Conservation (phyloP, 2,329 filamentous ascomycete species). For the Epichloe glyceriae region DNA sequence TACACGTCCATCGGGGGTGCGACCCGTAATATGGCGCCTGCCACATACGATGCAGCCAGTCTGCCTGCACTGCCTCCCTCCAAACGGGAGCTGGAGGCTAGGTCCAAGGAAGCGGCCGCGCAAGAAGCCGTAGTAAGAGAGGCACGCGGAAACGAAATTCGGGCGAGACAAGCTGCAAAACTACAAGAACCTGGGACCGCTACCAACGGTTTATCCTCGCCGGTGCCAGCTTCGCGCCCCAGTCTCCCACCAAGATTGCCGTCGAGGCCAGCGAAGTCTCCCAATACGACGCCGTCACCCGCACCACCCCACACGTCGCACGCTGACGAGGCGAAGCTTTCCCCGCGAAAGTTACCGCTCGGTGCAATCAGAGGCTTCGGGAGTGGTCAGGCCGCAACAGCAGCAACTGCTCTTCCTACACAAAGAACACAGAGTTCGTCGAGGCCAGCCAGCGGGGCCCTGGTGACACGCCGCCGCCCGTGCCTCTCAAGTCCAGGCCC, state of each 20-base stretch:
- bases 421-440: conserved; percentile 5
- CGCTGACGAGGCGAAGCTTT: conserved; percentile 2
- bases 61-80: conserved; percentile 45
- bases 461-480: conserved; percentile 33
- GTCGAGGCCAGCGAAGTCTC: conserved; percentile 29
- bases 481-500: conserved; percentile 40
- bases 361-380: conserved; percentile 13
- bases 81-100: conserved; percentile 38
- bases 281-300: conserved; percentile 6
- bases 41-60: conserved; percentile 40
- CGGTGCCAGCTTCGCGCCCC: conserved; percentile 21
- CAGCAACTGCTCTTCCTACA: background rate
- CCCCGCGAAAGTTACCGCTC: conserved; percentile 5
- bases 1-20: conserved; percentile 29
- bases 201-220: conserved; percentile 13
- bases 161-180: conserved; percentile 5
- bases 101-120: conserved; percentile 18
- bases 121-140: conserved; percentile 3
- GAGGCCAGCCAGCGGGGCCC: background rate
- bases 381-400: conserved; percentile 3
- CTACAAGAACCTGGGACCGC: conserved; percentile 10
- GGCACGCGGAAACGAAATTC: conserved; percentile 4
- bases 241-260: conserved; percentile 37
- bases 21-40: conserved; percentile 37
- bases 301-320: background rate